Evolutionary conservation across 192 early-diverging fungal species (phyloP), one percentile per base, ranked within the genome.

Genomic region (Backusella tuberculispora): DNA sequence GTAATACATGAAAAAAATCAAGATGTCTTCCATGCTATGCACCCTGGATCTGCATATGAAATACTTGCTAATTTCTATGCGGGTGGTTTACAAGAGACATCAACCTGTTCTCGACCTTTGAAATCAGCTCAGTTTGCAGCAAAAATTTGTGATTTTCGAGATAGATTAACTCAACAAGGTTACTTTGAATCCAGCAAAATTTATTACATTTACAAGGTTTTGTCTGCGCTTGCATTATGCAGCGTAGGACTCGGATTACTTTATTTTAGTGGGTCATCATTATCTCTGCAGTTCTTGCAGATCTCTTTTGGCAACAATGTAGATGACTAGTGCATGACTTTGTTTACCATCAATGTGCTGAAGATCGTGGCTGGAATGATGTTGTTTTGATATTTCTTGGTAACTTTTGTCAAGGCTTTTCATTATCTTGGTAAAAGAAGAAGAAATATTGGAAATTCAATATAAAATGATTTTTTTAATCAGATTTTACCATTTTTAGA

Each of bases 311-410:
- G 90, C 94, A 95, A 72, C 93, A 95, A 75, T 92, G 85, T 78
- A 92, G 91, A 21, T 95, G 94, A 93, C 79, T 94, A 15, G 86
- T 93, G 12, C 94, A 95, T 77, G 93, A 95, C 73, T 92, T 93
- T 73, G 83, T 85, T 70, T 93, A 95, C 77, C 91, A 94, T 81
- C 93, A 94, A 71, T 88, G 92, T 24, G 94, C 93, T 81, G 76
- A 86, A 37, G 85, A 89, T 77, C 87, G 92, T 67, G 67, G 75
- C 38, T 81, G 81, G 70, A 92, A 91, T 72, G 86, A 91, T 74
- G 53, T 82, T 29, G 50, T 89, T 40, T 88, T 89, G 15, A 87
- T 89, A 79, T 83, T 94, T 73, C 74, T 93, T 43, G 94, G 94
- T 47, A 90, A 89, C 70, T 78, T 94, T 65, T 88, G 83, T 80